Base-by-base conservation (phyloP, 1,284 basidiomycete genomes). In the Apiotrichum sp. region DNA sequence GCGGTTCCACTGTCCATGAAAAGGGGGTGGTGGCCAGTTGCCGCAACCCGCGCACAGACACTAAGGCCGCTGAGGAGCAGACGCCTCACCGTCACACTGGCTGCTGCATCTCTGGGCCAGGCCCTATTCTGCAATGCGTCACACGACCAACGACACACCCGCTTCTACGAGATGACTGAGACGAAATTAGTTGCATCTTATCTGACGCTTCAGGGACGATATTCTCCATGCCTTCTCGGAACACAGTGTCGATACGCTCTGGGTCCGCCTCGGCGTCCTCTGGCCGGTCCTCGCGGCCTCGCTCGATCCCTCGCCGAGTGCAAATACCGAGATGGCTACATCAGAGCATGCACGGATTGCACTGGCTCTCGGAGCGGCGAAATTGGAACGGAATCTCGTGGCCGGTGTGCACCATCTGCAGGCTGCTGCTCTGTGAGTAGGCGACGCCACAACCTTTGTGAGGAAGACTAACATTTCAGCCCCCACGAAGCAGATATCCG, bases 331-430 rank as follows among this genome's bases (percentile, higher is more conserved):
- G 11, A 29, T 34, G 3, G 34, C 39, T 7, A 32, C 42, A 3
- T 32, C 39, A 11, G 68, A 70, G 49, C 59, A 60, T 29, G 58
- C 61, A 4, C 43, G 59, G 10, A 61, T 67, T 34, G 50, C 54
- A 2, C 54, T 72, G 5, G 67, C 65, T 6, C 44, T 63, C 10
- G 66, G 59, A 0, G 45, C 70, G 22, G 71, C 62, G 2, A 72
- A 70, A 56, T 42, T 74, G 33, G 69, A 74, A 52, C 58, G 71
- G 14, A 73, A 74, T 54, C 56, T 74, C 31, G 47, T 73, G 3
- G 72, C 72, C 9, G 72, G 71, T 0, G n/a, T 68, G 13, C 47
- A 47, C 35, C 46, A 51, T 9, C 59, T 65, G 51, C 72, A 74
- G 52, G 38, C 44, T 2, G 49, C 44, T 4, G 64, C 67, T 5